Evolutionary conservation across 2,329 filamentous ascomycete genomes (phyloP), one percentile per base, ranked within the genome.

Genomic region (Capronia americana): DNA sequence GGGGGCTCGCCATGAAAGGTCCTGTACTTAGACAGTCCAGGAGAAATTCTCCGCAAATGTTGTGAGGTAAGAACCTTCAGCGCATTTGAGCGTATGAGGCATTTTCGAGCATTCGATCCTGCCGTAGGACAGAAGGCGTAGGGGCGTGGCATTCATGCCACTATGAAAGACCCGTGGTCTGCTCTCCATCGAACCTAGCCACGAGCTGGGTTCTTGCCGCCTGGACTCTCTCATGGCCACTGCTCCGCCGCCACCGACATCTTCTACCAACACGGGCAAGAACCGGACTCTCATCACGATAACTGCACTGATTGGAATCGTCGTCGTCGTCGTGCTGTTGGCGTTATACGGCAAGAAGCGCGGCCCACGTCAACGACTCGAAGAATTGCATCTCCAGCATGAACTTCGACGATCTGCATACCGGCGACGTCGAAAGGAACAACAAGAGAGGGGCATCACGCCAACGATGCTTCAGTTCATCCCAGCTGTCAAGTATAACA

Each of bases 271-370:
- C 38, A 53, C 56, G 12, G 17, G 41, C 32, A 48, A 23, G 28
- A 41, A 55, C 38, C 56, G 63, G 30, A 61, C 57, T 11, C 26
- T 61, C 12, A 55, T 65, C 38, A 61, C 63, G 8, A 41, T 65
- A 14, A 20, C 50, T 17, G 63, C 57, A 17, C n/a, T 65, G 3
- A 10, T 65, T 6, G 63, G 38, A 4, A 56, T 61, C 26, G 2
- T 65, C 14, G 53, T 48, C 28, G 12, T 57, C 17, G 44, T 65
- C 26, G 14, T 65, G n/a, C 20, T 65, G 11, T 26, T 38, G 32
- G 63, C 41, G 4, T 48, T 59, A 28, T 65, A 53, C 23, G 46
- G 51, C 12, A 51, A 34, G 17, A n/a, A 50, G 2, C 51, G 51
- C 30, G 20, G 57, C 26, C 63, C 50, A 17, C 24, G 41, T 14